Evolutionary conservation across 1,284 basidiomycete species (phyloP).

Genomic region (Rhodofomes roseus): DNA sequence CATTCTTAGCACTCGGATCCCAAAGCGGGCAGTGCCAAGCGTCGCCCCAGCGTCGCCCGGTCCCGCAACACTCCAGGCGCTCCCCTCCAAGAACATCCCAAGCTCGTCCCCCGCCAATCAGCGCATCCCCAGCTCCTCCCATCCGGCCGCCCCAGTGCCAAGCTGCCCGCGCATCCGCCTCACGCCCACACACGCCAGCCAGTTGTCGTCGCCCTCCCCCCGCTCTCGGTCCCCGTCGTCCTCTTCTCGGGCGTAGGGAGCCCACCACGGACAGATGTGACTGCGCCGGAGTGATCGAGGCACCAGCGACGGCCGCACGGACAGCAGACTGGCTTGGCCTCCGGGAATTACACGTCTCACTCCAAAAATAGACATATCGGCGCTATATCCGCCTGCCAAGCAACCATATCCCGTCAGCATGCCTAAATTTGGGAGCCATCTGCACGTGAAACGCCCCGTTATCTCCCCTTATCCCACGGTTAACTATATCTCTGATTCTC

Average conservation of each 20-base stretch:
- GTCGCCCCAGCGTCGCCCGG: slow-evolving; percentile 1
- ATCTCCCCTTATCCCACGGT: background rate
- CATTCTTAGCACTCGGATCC: background rate
- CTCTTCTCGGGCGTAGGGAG: too few species aligned
- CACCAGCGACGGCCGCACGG: background rate
- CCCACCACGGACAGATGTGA: too few species aligned
- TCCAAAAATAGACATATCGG: background rate
- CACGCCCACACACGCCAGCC: background rate
- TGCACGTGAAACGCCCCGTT: background rate
- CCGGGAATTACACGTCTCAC: background rate
- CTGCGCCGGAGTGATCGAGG: background rate
- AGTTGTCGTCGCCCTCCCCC: background rate
- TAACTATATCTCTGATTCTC: background rate
- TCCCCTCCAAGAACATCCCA: background rate
- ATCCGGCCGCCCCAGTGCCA: background rate
- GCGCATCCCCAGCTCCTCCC: background rate
- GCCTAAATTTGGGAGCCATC: background rate
- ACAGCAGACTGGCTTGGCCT: background rate
- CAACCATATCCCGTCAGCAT: background rate
- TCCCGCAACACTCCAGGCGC: background rate
- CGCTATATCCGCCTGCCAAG: slow-evolving; percentile 1
- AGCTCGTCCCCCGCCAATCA: background rate
- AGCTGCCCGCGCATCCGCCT: background rate
- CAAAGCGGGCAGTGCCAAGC: slow-evolving; percentile 1
- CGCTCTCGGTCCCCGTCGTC: background rate